Evolutionary conservation across 2,329 filamentous ascomycete genomes (phyloP), one percentile per base, ranked within the genome.

Genomic region (Hymenoscyphus occultus): DNA sequence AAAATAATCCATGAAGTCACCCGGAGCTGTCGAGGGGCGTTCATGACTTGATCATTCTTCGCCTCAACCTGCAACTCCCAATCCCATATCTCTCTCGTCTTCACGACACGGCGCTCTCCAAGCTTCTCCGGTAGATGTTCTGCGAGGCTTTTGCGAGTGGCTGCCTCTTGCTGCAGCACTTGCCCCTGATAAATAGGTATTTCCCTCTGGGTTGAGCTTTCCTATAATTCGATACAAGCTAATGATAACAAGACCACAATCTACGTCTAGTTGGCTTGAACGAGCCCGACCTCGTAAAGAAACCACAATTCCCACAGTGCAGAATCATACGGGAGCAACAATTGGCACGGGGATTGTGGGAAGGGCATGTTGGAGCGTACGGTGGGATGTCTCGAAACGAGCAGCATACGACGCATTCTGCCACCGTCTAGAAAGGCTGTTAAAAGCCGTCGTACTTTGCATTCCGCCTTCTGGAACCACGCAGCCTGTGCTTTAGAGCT

Each of bases 311-410:
- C 10, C 31, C 59, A 32, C 31, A 60, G 39, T 19, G 39, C 59
- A 12, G 51, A 60, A 16, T n/a, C 13, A 13, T 3, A 39, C 56
- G 19, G 51, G 48, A 28, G 48, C 22, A 54, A 54, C 4, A 12
- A 22, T 19, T 54, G 48, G 45, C n/a, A 10, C 39, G 14, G 64
- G 57, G 64, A 56, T 61, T 56, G 64, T 62, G 64, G 64, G 68
- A 67, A 76, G 78, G 79, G 78, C 74, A 86, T 86, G 84, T 82
- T 86, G 75, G 83, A 86, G 82, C 82, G 82, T 72, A 82, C 82
- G 74, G 80, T 81, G 75, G 78, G 80, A 84, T 86, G 82, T 73
- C 71, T 76, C 77, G 80, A 86, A 80, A 79, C 84, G 79, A 79
- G 81, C 76, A 81, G 83, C 80, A 78, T 82, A 74, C 80, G 81